A percentile compares a stretch with the other conserved stretches of the same genome.
Evolutionary conservation across 768 basidiomycete species (phyloP).

Genomic region (Lactarius deliciosus): DNA sequence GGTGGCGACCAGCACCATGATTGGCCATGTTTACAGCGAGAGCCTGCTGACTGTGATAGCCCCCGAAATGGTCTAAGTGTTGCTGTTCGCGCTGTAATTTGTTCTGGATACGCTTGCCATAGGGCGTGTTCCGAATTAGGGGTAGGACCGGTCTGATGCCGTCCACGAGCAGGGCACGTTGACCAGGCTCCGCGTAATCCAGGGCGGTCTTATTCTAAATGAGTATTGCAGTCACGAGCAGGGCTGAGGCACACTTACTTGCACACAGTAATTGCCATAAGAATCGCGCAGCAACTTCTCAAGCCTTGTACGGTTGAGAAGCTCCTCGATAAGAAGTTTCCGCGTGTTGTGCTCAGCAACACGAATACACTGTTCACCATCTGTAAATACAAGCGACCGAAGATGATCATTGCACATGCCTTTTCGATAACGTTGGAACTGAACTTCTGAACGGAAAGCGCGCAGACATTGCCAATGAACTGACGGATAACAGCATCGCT

Average conservation of each 20-base stretch:
- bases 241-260: constrained; percentile 46
- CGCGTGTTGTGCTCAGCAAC: constrained; percentile 95
- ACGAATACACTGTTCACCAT: constrained; percentile 59
- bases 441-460: constrained; percentile 97
- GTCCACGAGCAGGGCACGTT: constrained; percentile 90
- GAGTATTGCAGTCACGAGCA: constrained; percentile 12
- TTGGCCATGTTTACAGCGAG: constrained; percentile 57
- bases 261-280: constrained; percentile 94
- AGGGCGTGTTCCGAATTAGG: constrained; percentile 97
- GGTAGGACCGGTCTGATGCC: constrained; percentile 98
- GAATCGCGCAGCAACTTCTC: constrained; percentile 97
- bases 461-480: constrained; percentile 96
- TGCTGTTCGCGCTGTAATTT: constrained; percentile 88
- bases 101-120: constrained; percentile 98
- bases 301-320: constrained; percentile 89
- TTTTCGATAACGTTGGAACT: constrained; percentile 99
- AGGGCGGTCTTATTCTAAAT: constrained; percentile 71
- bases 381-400: background rate
- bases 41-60: constrained; percentile 59
- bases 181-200: constrained; percentile 94
- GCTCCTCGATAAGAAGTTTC: constrained; percentile 92
- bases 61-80: constrained; percentile 62
- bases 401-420: constrained; percentile 39
- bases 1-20: constrained; percentile 53
- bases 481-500: constrained; percentile 97